phyloP scores from a whole-genome alignment of 371 early-diverging fungal species.

The Mucor irregularis region DNA sequence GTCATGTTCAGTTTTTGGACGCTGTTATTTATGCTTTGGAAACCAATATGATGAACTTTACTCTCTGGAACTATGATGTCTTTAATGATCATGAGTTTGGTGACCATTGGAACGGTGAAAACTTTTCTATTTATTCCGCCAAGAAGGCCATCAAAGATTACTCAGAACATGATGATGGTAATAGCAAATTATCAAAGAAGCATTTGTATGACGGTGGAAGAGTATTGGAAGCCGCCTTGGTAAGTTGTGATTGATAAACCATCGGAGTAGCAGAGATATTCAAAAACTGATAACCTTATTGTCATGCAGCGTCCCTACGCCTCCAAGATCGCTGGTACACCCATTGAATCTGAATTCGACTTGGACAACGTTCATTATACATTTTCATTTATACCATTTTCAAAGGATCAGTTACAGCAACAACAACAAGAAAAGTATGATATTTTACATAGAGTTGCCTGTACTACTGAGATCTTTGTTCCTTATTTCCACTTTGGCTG shows the following conservation, averaged over 20 bases:
- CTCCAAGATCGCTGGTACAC: constrained; percentile 74
- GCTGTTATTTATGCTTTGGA: constrained; percentile 75
- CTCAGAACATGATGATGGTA: constrained; percentile 17
- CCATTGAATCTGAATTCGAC: constrained; percentile 61
- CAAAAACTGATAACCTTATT: too few relatives aligned
- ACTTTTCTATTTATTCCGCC: constrained; percentile 78
- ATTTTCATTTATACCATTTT: constrained; percentile 46
- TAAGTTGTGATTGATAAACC: too few relatives aligned
- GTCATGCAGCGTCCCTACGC: constrained; percentile 72
- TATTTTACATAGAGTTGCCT: not conserved
- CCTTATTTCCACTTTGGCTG: constrained; percentile 72
- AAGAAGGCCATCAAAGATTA: constrained; percentile 14
- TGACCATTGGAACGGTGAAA: constrained; percentile 91
- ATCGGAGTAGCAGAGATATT: too few relatives aligned
- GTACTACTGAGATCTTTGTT: constrained; percentile 68
- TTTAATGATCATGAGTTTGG: constrained; percentile 76
- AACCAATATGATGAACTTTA: constrained; percentile 73
- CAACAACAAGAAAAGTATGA: constrained; percentile 9
- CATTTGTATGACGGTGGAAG: constrained; percentile 75
- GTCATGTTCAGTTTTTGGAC: constrained; percentile 75
- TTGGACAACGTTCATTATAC: constrained; percentile 57
- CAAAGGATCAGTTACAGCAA: constrained; percentile 1
- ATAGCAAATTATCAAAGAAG: constrained; percentile 30
- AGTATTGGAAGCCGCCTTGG: constrained; percentile 77
- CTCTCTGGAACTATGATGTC: constrained; percentile 86